These are phyloP conservation scores for Exophiala spinifera DNA, from an alignment of 2,329 filamentous ascomycete genomes.

Conservation along the genomic window DNA sequence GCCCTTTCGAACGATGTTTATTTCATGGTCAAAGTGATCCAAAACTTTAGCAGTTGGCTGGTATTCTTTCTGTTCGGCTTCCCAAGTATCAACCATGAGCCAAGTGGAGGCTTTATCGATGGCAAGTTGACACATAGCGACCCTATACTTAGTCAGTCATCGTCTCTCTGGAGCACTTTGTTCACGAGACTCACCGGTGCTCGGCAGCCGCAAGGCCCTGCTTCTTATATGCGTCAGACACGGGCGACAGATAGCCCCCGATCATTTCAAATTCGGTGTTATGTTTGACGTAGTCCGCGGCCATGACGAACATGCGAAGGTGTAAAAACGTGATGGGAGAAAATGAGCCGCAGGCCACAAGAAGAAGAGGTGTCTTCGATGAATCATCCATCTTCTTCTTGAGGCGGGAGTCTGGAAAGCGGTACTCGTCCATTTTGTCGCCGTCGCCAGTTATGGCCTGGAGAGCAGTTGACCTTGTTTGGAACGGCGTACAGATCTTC, in stretches of 20 bases:
- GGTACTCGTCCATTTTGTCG: constrained; percentile 39
- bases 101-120: constrained; percentile 71
- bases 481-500: neutral
- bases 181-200: constrained; percentile 53
- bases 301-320: constrained; percentile 85
- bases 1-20: constrained; percentile 75
- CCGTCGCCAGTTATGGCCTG: constrained; percentile 26
- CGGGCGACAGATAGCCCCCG: constrained; percentile 80
- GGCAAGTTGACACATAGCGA: constrained; percentile 84
- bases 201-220: constrained; percentile 69
- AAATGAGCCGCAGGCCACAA: constrained; percentile 59
- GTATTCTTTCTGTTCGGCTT: constrained; percentile 80
- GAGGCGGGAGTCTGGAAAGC: constrained; percentile 44
- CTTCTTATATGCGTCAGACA: constrained; percentile 75
- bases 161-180: too few relatives aligned
- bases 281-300: constrained; percentile 72
- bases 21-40: constrained; percentile 87
- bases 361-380: constrained; percentile 46
- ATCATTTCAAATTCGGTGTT: constrained; percentile 78
- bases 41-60: constrained; percentile 84
- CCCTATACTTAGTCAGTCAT: constrained; percentile 39
- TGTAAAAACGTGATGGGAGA: constrained; percentile 74
- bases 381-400: constrained; percentile 47
- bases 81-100: constrained; percentile 86
- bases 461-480: constrained; percentile 19